Evolutionary conservation across 2,329 filamentous ascomycete species (phyloP).

Genomic region (Aspergillus candidus): DNA sequence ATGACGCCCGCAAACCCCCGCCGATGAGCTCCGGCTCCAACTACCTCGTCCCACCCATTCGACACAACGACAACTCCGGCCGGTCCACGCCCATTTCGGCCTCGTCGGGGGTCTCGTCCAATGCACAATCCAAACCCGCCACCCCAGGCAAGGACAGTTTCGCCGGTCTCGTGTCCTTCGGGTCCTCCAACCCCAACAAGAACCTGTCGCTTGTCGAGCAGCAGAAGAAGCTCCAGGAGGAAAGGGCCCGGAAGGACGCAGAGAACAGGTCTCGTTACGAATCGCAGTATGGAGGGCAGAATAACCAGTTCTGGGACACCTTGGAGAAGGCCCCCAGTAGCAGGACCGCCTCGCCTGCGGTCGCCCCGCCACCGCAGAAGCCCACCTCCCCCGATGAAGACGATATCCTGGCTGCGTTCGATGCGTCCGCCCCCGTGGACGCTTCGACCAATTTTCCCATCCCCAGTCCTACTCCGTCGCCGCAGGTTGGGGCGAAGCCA

Average conservation of each 20-base stretch:
- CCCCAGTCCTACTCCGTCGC: conserved; percentile 33
- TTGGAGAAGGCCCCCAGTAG: conserved; percentile 54
- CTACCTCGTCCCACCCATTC: conserved; percentile 29
- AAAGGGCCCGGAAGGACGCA: conserved; percentile 67
- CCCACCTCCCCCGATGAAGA: conserved; percentile 50
- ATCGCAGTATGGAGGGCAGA: conserved; percentile 63
- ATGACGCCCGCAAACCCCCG: conserved; percentile 30
- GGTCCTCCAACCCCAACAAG: conserved; percentile 44
- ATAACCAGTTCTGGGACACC: conserved; percentile 68
- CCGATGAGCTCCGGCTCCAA: conserved; percentile 29
- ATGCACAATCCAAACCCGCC: conserved; percentile 35
- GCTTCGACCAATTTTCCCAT: conserved; percentile 54
- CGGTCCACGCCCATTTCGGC: conserved; percentile 39
- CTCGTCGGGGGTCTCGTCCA: conserved; percentile 23
- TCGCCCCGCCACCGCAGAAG: conserved; percentile 40
- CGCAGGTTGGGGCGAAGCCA: conserved; percentile 15
- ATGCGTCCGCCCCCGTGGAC: conserved; percentile 53
- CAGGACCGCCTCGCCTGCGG: conserved; percentile 34
- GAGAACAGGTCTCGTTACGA: conserved; percentile 67
- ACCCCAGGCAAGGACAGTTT: conserved; percentile 51
- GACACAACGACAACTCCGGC: conserved; percentile 36
- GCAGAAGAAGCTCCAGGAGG: conserved; percentile 66
- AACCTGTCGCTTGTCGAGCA: conserved; percentile 64
- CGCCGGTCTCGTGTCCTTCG: conserved; percentile 58
- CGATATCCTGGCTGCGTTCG: conserved; percentile 58